Base-by-base conservation (phyloP, 805 yeast species). In the Metschnikowia shivogae region DNA sequence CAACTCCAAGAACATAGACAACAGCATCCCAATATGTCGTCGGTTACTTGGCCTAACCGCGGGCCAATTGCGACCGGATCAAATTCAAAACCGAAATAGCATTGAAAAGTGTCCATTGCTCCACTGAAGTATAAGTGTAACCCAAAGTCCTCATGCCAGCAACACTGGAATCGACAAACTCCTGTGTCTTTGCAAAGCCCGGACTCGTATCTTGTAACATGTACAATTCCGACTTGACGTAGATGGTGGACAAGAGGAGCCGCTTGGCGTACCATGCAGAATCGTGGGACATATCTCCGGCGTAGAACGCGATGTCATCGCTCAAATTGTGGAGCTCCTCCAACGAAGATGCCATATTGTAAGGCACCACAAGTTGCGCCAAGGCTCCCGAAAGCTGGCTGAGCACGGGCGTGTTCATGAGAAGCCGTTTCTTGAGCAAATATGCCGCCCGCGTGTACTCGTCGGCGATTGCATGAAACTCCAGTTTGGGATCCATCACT, bases 231-330 rank as follows among this genome's bases (percentile, higher is more conserved):
- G 85, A 68, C 32, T 84, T 78, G 2, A 86, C 85, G 62, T 86
- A 88, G 2, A 85, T 76, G 1, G 85, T 73, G 20, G 86, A 76
- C 12, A 92, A 60, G 7, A 86, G 76, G 12, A 84, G 68, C 52
- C 99, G 73, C 59, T 89, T 86, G n/a, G 95, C 72, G 63, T 92
- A 92, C 99, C 99, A 92, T 3, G 88, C 84, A 61, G 86, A 82
- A 62, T 89, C 96, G 52, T 81, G 81, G 17, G 93, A 77, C 43
- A 64, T 58, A 60, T 90, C 97, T 9, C 90, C 93, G 0, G 96
- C 81, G 54, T 79, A 81, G 63, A 67, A 89, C 36, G 87, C 78
- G 47, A 92, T 73, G 60, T 93, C 98, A 65, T 92, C 98, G 10
- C 89, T 75, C 45, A 90, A 72, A 42, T 78, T 75, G 54, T 82